These are phyloP conservation scores for Phytomonas sp. DNA, from an alignment of 208 protist genomes.

Conservation along the genomic window DNA sequence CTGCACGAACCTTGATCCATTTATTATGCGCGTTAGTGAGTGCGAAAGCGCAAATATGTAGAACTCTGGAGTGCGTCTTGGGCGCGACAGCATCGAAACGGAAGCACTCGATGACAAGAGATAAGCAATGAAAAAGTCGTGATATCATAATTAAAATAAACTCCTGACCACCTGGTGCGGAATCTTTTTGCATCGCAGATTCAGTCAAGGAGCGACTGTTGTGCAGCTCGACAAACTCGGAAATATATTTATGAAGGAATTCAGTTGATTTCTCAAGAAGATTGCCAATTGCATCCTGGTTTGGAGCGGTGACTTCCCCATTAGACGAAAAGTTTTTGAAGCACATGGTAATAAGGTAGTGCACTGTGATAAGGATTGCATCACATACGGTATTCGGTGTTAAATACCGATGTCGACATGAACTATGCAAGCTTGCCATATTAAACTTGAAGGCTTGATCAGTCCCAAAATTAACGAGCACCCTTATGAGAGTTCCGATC, in stretches of 20 bases:
- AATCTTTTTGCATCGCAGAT: neutral
- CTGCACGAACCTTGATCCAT: slow-evolving; percentile 59
- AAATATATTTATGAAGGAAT: slow-evolving; percentile 47
- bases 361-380: slow-evolving; percentile 47
- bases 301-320: slow-evolving; percentile 17
- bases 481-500: slow-evolving; percentile 48
- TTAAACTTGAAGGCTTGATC: slow-evolving; percentile 79
- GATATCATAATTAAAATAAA: slow-evolving; percentile 33
- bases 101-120: slow-evolving; percentile 71
- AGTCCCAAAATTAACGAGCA: slow-evolving; percentile 85
- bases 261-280: slow-evolving; percentile 54
- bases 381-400: slow-evolving; percentile 49
- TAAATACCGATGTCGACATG: slow-evolving; percentile 38
- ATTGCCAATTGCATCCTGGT: slow-evolving; percentile 48
- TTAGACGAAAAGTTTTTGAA: slow-evolving; percentile 36
- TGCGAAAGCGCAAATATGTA: slow-evolving; percentile 64
- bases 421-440: slow-evolving; percentile 63
- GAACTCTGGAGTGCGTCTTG: slow-evolving; percentile 46
- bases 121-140: slow-evolving; percentile 64
- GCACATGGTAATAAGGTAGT: slow-evolving; percentile 75
- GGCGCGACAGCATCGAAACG: slow-evolving; percentile 58
- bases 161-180: slow-evolving; percentile 10
- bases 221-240: slow-evolving; percentile 33
- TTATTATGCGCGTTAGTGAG: slow-evolving; percentile 49
- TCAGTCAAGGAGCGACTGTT: neutral